These are phyloP conservation scores for Gossypium herbaceum DNA, from an alignment of 345 rosid genomes.

Conservation along the genomic window DNA sequence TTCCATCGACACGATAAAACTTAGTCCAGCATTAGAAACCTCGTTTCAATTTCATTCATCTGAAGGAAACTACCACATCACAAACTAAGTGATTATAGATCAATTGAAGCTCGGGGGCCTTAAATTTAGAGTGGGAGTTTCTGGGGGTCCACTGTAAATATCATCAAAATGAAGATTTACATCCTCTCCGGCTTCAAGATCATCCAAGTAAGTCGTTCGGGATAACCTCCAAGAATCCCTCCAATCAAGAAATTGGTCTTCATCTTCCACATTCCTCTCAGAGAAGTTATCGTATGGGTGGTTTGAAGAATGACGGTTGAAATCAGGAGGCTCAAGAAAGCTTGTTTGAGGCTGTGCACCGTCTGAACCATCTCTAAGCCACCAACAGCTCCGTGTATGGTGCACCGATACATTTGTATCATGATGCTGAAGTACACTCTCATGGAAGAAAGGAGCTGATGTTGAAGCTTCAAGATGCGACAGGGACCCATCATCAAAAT, in stretches of 20 bases:
- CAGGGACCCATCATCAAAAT: slow-evolving; percentile 31
- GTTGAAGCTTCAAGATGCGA: slow-evolving; percentile 67
- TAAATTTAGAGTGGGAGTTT: slow-evolving; percentile 32
- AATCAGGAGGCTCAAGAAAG: slow-evolving; percentile 74
- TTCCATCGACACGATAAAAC: slow-evolving; percentile 7
- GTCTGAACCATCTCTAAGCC: slow-evolving; percentile 55
- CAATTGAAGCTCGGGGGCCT: slow-evolving; percentile 26
- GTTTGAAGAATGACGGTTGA: slow-evolving; percentile 20
- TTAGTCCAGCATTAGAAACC: slow-evolving; percentile 25
- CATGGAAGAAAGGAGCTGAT: slow-evolving; percentile 62
- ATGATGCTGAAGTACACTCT: slow-evolving; percentile 58
- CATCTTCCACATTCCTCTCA: slow-evolving; percentile 48
- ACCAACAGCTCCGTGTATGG: slow-evolving; percentile 60
- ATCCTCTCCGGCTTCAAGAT: slow-evolving; percentile 50
- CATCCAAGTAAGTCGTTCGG: slow-evolving; percentile 39
- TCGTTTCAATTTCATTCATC: slow-evolving; percentile 27
- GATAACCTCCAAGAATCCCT: slow-evolving; percentile 35
- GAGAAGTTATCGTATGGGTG: slow-evolving; percentile 31
- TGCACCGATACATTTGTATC: slow-evolving; percentile 34
- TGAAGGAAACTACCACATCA: not conserved
- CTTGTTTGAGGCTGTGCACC: slow-evolving; percentile 36
- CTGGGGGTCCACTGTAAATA: slow-evolving; percentile 64
- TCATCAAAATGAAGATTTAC: slow-evolving; percentile 77
- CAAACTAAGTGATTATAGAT: not conserved
- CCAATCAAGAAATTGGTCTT: slow-evolving; percentile 42